A percentile compares a stretch with the other conserved stretches of the same genome.
Evolutionary conservation across 2,329 filamentous ascomycete genomes (phyloP).

Genomic region (Magnaporthiopsis rhizophila): DNA sequence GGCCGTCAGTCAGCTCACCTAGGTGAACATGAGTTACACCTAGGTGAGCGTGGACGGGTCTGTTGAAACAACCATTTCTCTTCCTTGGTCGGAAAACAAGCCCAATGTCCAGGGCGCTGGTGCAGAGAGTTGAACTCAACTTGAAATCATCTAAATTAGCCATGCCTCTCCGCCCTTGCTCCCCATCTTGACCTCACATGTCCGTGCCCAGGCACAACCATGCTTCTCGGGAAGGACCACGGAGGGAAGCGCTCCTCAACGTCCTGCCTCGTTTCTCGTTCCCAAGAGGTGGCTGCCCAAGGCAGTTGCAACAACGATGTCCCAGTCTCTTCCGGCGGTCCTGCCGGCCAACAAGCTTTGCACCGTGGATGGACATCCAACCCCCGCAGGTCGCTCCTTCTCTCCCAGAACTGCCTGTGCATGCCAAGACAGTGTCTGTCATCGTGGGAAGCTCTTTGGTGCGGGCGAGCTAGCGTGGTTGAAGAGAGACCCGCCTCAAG

Average conservation of each 20-base stretch:
- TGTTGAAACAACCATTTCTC: no score
- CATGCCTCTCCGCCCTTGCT: background rate
- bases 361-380: background rate
- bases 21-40: no score
- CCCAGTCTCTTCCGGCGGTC: background rate
- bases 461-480: background rate
- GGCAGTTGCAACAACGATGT: background rate
- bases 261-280: background rate
- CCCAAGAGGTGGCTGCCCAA: no score
- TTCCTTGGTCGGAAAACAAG: no score
- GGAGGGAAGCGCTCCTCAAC: background rate
- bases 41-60: no score
- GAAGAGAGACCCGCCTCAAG: background rate
- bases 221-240: background rate
- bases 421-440: background rate
- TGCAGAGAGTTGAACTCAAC: no score
- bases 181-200: background rate
- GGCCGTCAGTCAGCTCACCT: background rate
- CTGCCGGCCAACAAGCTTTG: background rate
- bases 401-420: background rate
- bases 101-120: no score
- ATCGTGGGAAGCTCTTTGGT: background rate
- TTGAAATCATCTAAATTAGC: background rate
- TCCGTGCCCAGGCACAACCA: background rate
- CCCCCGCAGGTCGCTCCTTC: background rate